Conservation (phyloP, 139 green algal species). For the Chlamydomonas eustigma region DNA sequence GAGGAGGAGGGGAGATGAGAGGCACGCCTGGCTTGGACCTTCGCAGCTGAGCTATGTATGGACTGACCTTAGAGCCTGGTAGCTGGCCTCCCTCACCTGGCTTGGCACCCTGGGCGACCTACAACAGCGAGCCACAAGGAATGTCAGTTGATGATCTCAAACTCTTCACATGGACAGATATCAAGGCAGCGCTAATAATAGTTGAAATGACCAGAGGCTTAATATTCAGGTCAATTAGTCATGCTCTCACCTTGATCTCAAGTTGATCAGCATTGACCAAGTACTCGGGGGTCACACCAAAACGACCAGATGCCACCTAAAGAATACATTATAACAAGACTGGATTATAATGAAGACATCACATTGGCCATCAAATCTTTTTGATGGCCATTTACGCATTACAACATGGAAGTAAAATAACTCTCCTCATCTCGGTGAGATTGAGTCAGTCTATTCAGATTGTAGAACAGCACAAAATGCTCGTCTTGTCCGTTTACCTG, state of each 20-base stretch:
- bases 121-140: background rate
- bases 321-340: too few species aligned
- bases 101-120: constrained; percentile 66
- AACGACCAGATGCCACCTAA: constrained; percentile 85
- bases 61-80: constrained; percentile 89
- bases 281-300: constrained; percentile 97
- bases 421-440: too few species aligned
- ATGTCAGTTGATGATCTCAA: too few species aligned
- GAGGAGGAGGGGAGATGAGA: constrained; percentile 93
- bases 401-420: too few species aligned
- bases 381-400: too few species aligned
- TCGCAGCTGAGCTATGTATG: constrained; percentile 94
- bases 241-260: constrained; percentile 88
- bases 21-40: constrained; percentile 96
- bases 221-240: background rate
- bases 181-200: too few species aligned
- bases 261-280: constrained; percentile 96
- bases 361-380: too few species aligned
- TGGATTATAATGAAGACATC: too few species aligned
- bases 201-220: too few species aligned
- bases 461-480: constrained; percentile 22
- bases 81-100: constrained; percentile 94
- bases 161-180: too few species aligned
- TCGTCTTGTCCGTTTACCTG: constrained; percentile 40
- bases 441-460: background rate